A percentile compares a stretch with the other conserved stretches of the same genome.
Conservation (phyloP, 2,329 filamentous ascomycete genomes). For the Thermochaetoides dissita region DNA sequence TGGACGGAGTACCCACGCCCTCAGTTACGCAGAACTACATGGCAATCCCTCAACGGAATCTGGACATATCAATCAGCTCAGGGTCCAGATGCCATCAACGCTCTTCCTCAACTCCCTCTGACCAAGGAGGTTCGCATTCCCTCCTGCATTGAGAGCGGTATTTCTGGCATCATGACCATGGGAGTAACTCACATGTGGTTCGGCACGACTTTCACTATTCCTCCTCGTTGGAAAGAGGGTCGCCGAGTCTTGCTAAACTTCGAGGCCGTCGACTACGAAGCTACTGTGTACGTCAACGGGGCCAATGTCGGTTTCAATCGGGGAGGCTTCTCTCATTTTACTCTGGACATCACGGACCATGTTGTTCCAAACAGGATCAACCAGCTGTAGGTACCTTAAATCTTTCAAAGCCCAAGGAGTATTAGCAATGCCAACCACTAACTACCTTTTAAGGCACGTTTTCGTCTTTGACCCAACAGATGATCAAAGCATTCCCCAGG, state of each 20-base stretch:
- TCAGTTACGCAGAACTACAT: slow-evolving; percentile 36
- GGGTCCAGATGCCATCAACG: slow-evolving; percentile 9
- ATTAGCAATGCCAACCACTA: neutral
- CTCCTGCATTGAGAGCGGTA: slow-evolving; percentile 19
- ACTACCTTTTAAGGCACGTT: slow-evolving; percentile 32
- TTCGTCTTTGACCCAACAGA: slow-evolving; percentile 58
- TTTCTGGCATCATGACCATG: slow-evolving; percentile 33
- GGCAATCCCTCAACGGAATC: slow-evolving; percentile 44
- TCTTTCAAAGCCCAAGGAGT: neutral
- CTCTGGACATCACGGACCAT: slow-evolving; percentile 40
- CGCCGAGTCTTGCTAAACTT: slow-evolving; percentile 37
- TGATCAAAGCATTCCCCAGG: slow-evolving; percentile 45
- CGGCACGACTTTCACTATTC: slow-evolving; percentile 36
- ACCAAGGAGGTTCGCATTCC: slow-evolving; percentile 24
- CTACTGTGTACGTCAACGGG: slow-evolving; percentile 45
- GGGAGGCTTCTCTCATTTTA: slow-evolving; percentile 50
- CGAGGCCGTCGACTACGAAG: slow-evolving; percentile 44
- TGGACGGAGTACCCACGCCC: slow-evolving; percentile 43
- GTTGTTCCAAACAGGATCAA: slow-evolving; percentile 31
- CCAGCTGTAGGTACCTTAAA: slow-evolving; percentile 30
- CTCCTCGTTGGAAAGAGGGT: slow-evolving; percentile 28
- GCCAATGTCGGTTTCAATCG: slow-evolving; percentile 35
- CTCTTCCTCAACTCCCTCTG: slow-evolving; percentile 17
- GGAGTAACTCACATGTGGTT: slow-evolving; percentile 34
- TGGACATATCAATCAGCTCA: slow-evolving; percentile 36